A percentile compares a stretch with the other conserved stretches of the same genome.
Conservation (phyloP, 2,329 filamentous ascomycete species). For the Exophiala phaeomuriformis region DNA sequence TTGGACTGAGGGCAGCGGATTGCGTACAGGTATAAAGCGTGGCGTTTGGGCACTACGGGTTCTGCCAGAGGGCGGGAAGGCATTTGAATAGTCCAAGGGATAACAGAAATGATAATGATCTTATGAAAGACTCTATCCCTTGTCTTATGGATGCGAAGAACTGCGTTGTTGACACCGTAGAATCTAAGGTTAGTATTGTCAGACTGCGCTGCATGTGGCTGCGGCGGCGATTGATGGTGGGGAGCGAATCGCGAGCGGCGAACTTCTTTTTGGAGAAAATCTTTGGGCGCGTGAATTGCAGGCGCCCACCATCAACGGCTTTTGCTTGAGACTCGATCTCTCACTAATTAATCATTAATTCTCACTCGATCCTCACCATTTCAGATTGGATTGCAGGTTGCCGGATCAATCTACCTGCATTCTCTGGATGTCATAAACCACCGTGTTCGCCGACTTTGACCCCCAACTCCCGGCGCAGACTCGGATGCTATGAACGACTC, state of each 20-base stretch:
- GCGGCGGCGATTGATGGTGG: neutral
- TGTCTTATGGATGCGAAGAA: neutral
- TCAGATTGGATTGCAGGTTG: too few relatives aligned
- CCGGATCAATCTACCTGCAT: too few relatives aligned
- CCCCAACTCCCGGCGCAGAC: too few relatives aligned
- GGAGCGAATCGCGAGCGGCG: slow-evolving; percentile 1
- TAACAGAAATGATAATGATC: neutral
- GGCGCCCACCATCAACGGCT: slow-evolving; percentile 6
- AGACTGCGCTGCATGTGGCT: too few relatives aligned
- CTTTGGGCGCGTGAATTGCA: slow-evolving; percentile 4
- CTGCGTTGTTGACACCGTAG: too few relatives aligned
- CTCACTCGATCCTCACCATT: too few relatives aligned
- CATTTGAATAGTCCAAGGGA: neutral
- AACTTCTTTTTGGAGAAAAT: slow-evolving; percentile 5
- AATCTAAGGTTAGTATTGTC: too few relatives aligned
- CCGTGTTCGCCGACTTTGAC: too few relatives aligned
- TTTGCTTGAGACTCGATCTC: too few relatives aligned
- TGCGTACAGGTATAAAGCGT: neutral
- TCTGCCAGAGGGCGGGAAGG: neutral
- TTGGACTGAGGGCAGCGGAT: slow-evolving; percentile 31
- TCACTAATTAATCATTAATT: too few relatives aligned
- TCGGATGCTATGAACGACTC: slow-evolving; percentile 1
- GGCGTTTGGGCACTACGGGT: slow-evolving; percentile 6
- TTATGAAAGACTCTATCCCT: neutral
- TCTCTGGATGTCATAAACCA: too few relatives aligned